A percentile compares a stretch with the other conserved stretches of the same genome.
Evolutionary conservation across 2,329 filamentous ascomycete genomes (phyloP).

Genomic region (Phialemoniopsis sp.): DNA sequence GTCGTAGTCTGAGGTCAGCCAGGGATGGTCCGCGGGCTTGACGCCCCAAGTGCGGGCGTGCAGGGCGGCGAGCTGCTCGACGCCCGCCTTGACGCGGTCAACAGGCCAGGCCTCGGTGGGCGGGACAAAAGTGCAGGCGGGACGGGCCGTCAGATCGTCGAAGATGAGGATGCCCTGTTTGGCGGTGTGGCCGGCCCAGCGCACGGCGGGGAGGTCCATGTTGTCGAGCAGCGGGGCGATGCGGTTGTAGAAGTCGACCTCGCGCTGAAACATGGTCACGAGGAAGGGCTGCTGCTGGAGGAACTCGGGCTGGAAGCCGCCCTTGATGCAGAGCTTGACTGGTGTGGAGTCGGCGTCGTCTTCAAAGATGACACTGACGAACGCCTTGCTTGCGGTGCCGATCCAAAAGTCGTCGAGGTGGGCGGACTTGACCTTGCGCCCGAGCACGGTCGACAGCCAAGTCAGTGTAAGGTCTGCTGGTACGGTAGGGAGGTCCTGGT

Average conservation of each 20-base stretch:
- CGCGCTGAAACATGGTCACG: conserved; percentile 18
- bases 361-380: conserved; percentile 15
- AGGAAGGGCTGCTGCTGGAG: conserved; percentile 6
- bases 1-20: conserved; percentile 15
- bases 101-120: conserved; percentile 23
- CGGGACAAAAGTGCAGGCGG: conserved; percentile 41
- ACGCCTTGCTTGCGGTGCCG: conserved; percentile 6
- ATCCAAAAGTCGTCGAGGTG: too few relatives aligned
- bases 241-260: conserved; percentile 14
- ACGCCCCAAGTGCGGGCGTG: conserved; percentile 23
- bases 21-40: conserved; percentile 9
- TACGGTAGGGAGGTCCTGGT: too few relatives aligned
- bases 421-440: too few relatives aligned
- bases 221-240: conserved; percentile 8
- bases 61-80: conserved; percentile 28
- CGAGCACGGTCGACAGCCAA: too few relatives aligned
- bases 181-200: conserved; percentile 17
- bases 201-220: conserved; percentile 4
- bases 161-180: conserved; percentile 62
- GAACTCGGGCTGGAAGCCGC: conserved; percentile 56
- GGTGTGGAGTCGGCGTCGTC: conserved; percentile 19
- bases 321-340: conserved; percentile 34
- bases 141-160: conserved; percentile 58
- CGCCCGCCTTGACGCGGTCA: conserved; percentile 11
- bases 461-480: too few relatives aligned